phyloP scores from a whole-genome alignment of 148 eudicot genomes.

The Vaccinium macrocarpon region DNA sequence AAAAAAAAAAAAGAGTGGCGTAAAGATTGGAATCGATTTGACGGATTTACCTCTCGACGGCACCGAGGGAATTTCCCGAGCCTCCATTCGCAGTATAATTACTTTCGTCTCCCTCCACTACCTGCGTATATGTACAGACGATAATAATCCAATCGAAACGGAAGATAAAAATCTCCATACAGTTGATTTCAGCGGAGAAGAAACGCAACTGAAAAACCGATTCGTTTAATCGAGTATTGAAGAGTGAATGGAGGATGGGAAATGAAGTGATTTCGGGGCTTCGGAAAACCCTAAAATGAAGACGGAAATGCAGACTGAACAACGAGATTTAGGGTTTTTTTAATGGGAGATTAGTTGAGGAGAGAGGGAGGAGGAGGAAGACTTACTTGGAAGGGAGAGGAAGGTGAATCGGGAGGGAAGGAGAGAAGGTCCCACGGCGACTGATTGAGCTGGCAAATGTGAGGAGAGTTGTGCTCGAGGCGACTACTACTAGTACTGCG shows the following conservation, averaged over 20 bases:
- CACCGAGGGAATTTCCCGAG: slow-evolving; percentile 26
- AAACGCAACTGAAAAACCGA: slow-evolving; percentile 5
- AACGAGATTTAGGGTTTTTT: background rate
- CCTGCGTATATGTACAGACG: slow-evolving; percentile 20
- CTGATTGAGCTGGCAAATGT: slow-evolving; percentile 35
- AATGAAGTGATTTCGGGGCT: slow-evolving; percentile 25
- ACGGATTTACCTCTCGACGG: slow-evolving; percentile 43
- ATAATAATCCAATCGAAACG: background rate
- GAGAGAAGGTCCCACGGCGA: slow-evolving; percentile 44
- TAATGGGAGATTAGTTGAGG: slow-evolving; percentile 6
- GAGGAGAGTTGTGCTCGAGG: background rate
- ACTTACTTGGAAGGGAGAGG: slow-evolving; percentile 24
- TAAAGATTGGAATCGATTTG: background rate
- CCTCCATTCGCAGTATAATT: slow-evolving; percentile 27
- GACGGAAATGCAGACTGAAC: slow-evolving; percentile 9
- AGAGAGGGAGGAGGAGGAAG: background rate
- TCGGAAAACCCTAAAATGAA: slow-evolving; percentile 18
- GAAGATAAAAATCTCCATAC: background rate
- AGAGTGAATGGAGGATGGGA: slow-evolving; percentile 14
- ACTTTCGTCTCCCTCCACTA: slow-evolving; percentile 29
- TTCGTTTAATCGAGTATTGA: slow-evolving; percentile 7
- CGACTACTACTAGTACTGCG: background rate
- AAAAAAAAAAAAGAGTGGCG: background rate
- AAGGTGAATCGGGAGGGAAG: slow-evolving; percentile 27
- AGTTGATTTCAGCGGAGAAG: slow-evolving; percentile 12